Evolutionary conservation across 768 basidiomycete genomes (phyloP).

Genomic region (Gloeostereum incarnatum): DNA sequence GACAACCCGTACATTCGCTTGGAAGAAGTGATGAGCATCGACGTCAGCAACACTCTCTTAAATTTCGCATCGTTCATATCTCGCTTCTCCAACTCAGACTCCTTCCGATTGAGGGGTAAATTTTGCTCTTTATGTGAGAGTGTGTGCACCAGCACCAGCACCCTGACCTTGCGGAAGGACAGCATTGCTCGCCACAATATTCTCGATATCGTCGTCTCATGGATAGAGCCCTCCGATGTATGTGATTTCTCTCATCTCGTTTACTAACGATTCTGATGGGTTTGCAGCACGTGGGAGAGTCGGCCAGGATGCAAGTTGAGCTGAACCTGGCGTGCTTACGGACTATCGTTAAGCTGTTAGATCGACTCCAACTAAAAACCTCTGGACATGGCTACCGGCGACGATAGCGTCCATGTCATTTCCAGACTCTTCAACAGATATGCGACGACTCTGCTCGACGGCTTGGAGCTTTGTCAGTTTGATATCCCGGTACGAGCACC

Average conservation of each 20-base stretch:
- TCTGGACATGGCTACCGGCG: constrained; percentile 40
- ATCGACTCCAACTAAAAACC: constrained; percentile 62
- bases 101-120: constrained; percentile 61
- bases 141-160: constrained; percentile 53
- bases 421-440: constrained; percentile 78
- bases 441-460: constrained; percentile 53
- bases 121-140: constrained; percentile 69
- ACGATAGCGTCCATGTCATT: constrained; percentile 60
- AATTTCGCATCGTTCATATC: constrained; percentile 58
- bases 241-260: constrained; percentile 12
- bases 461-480: constrained; percentile 41
- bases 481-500: constrained; percentile 30
- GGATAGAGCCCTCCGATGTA: constrained; percentile 55
- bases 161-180: constrained; percentile 59
- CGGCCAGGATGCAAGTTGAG: constrained; percentile 39
- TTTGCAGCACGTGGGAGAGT: constrained; percentile 21
- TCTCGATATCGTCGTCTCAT: constrained; percentile 70
- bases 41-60: constrained; percentile 51
- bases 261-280: constrained; percentile 1
- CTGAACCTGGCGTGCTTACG: constrained; percentile 67
- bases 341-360: constrained; percentile 67
- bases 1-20: constrained; percentile 54
- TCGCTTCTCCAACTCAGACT: constrained; percentile 42
- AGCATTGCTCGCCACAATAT: constrained; percentile 57
- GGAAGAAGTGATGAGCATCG: constrained; percentile 54